A percentile compares a stretch with the other conserved stretches of the same genome.
These are phyloP conservation scores for Eremochloa ophiuroides DNA, from an alignment of 176 grass and related monocot species.

Conservation along the genomic window DNA sequence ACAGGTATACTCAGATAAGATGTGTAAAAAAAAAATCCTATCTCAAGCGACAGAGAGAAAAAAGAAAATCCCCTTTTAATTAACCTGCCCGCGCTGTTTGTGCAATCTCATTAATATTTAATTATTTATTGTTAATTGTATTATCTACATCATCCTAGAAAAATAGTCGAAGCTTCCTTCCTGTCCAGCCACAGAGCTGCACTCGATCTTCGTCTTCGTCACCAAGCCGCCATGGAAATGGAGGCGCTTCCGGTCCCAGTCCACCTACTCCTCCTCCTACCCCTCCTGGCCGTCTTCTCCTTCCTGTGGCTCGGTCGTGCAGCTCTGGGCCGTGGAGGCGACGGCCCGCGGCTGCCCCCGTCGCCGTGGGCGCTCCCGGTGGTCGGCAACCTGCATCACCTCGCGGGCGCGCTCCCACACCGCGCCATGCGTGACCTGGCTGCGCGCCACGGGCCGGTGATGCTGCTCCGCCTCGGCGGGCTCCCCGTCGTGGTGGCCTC, in stretches of 20 bases:
- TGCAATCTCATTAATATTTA: too few species aligned
- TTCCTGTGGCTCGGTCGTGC: not conserved
- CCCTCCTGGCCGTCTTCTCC: not conserved
- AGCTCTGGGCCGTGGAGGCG: not conserved
- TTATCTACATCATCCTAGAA: too few species aligned
- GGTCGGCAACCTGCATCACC: conserved; percentile 43
- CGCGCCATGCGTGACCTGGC: conserved; percentile 27
- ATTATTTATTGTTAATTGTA: too few species aligned
- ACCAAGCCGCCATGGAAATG: not conserved
- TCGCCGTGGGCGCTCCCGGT: conserved; percentile 32
- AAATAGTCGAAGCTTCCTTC: too few species aligned
- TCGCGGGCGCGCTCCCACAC: conserved; percentile 25
- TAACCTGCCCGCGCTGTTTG: too few species aligned
- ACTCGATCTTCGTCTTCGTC: too few species aligned
- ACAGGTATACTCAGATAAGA: too few species aligned
- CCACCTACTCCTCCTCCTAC: not conserved
- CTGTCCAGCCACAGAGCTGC: too few species aligned
- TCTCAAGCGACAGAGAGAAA: too few species aligned
- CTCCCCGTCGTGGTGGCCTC: not conserved
- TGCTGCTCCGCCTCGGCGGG: not conserved
- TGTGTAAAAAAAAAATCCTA: too few species aligned
- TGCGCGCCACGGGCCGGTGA: not conserved
- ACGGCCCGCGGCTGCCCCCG: conserved; percentile 1
- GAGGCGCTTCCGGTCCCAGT: not conserved
- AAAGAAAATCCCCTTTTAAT: too few species aligned